Conservation (phyloP, 352 stramenopile genomes). For the Peronospora belbahrii region DNA sequence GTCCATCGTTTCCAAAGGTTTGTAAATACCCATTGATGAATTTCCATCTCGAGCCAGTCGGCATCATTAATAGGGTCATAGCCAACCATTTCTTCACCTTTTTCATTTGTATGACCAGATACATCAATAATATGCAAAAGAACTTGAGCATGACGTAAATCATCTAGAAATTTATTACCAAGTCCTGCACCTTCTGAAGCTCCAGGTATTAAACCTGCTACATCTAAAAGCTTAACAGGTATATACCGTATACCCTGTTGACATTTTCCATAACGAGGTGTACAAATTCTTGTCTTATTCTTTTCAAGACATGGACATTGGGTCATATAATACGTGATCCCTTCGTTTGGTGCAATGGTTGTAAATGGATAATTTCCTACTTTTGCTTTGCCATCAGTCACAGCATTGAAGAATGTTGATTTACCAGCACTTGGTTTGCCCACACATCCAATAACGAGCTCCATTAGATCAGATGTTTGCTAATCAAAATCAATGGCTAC, state of each 20-base stretch:
- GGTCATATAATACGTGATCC: slow-evolving; percentile 86
- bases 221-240: slow-evolving; percentile 79
- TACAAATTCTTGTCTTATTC: slow-evolving; percentile 51
- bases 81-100: slow-evolving; percentile 77
- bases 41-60: slow-evolving; percentile 80
- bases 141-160: slow-evolving; percentile 82
- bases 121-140: slow-evolving; percentile 89
- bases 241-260: slow-evolving; percentile 68
- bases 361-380: slow-evolving; percentile 86
- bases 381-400: slow-evolving; percentile 85
- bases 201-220: slow-evolving; percentile 72
- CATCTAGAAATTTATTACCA: slow-evolving; percentile 98
- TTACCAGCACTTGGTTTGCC: slow-evolving; percentile 85
- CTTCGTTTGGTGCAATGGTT: slow-evolving; percentile 86
- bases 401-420: slow-evolving; percentile 87
- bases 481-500: too few species aligned
- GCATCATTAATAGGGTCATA: slow-evolving; percentile 87
- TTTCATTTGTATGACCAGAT: slow-evolving; percentile 85
- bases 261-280: slow-evolving; percentile 73
- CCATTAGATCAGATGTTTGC: slow-evolving; percentile 34
- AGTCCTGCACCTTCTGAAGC: slow-evolving; percentile 90
- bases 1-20: slow-evolving; percentile 84
- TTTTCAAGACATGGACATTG: slow-evolving; percentile 65
- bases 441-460: slow-evolving; percentile 85
- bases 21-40: slow-evolving; percentile 85